phyloP scores from a whole-genome alignment of 805 yeast genomes.

The Cyberlindnera euphorbiiphila region DNA sequence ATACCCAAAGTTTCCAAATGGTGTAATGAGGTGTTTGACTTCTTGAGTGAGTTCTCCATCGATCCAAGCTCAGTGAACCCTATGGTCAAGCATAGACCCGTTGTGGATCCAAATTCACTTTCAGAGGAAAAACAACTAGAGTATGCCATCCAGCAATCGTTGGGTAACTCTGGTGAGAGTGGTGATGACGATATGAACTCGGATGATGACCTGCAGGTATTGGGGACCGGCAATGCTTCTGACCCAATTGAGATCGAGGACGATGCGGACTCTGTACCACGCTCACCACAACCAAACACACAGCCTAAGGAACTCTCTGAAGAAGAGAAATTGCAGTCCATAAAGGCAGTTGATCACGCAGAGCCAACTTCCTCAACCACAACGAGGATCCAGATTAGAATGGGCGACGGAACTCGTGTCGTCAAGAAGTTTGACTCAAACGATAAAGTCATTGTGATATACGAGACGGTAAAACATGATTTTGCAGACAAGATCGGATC shows the following conservation, averaged over 20 bases:
- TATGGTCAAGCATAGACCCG: conserved; percentile 52
- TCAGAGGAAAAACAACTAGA: conserved; percentile 84
- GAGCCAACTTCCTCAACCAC: conserved; percentile 51
- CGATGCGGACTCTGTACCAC: conserved; percentile 9
- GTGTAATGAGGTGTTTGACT: conserved; percentile 64
- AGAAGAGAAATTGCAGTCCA: conserved; percentile 44
- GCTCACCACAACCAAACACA: not conserved
- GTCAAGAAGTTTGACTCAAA: conserved; percentile 61
- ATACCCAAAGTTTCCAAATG: conserved; percentile 60
- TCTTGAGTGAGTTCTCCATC: conserved; percentile 61
- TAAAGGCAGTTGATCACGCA: conserved; percentile 46
- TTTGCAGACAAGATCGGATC: conserved; percentile 39
- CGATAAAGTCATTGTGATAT: conserved; percentile 59
- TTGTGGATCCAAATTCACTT: conserved; percentile 59
- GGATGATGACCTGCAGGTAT: conserved; percentile 26
- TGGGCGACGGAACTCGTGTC: conserved; percentile 80
- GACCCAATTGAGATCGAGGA: conserved; percentile 27
- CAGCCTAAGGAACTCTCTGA: conserved; percentile 29
- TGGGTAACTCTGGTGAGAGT: conserved; percentile 30
- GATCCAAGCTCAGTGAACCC: conserved; percentile 66
- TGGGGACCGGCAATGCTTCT: conserved; percentile 16
- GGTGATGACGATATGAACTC: conserved; percentile 5
- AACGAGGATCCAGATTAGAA: conserved; percentile 77
- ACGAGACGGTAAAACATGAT: conserved; percentile 61
- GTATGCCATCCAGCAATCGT: conserved; percentile 65